phyloP scores from a whole-genome alignment of 352 stramenopile species.

The Phytophthora idaei region DNA sequence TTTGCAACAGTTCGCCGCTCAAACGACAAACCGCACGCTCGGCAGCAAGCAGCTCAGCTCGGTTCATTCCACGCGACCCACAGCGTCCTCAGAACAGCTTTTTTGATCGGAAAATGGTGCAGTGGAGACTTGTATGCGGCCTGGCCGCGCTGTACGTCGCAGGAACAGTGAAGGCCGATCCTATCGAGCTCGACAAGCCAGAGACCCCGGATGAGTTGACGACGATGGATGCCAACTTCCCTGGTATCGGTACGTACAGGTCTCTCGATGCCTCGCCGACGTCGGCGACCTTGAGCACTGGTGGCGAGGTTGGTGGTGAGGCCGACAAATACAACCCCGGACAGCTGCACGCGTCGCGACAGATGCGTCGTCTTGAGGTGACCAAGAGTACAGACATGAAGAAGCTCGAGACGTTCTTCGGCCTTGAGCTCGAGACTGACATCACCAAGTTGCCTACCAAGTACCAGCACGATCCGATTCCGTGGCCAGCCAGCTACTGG shows the following conservation, averaged over 20 bases:
- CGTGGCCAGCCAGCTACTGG: conserved; percentile 79
- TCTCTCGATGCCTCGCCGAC: conserved; percentile 9
- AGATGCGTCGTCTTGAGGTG: conserved; percentile 39
- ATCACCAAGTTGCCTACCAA: conserved; percentile 59
- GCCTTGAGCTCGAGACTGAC: conserved; percentile 49
- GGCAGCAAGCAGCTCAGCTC: conserved; percentile 34
- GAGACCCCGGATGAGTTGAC: conserved; percentile 36
- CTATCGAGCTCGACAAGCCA: conserved; percentile 33
- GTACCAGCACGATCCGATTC: conserved; percentile 46
- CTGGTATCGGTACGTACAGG: conserved; percentile 34
- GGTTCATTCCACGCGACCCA: conserved; percentile 30
- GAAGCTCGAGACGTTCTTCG: conserved; percentile 59
- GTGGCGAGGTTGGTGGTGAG: conserved; percentile 7
- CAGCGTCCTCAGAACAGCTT: conserved; percentile 25
- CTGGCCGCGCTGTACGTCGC: conserved; percentile 24
- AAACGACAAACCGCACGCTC: conserved; percentile 43
- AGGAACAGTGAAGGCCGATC: conserved; percentile 15
- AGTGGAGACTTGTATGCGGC: conserved; percentile 35
- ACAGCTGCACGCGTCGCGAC: conserved; percentile 3
- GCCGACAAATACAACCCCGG: conserved; percentile 18
- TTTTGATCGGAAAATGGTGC: conserved; percentile 36
- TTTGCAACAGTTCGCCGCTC: conserved; percentile 28
- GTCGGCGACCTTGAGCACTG: conserved; percentile 28
- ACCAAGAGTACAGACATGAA: conserved; percentile 49
- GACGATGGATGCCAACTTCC: conserved; percentile 38